Evolutionary conservation across 345 rosid genomes (phyloP).

Genomic region (Arabidopsis suecica): DNA sequence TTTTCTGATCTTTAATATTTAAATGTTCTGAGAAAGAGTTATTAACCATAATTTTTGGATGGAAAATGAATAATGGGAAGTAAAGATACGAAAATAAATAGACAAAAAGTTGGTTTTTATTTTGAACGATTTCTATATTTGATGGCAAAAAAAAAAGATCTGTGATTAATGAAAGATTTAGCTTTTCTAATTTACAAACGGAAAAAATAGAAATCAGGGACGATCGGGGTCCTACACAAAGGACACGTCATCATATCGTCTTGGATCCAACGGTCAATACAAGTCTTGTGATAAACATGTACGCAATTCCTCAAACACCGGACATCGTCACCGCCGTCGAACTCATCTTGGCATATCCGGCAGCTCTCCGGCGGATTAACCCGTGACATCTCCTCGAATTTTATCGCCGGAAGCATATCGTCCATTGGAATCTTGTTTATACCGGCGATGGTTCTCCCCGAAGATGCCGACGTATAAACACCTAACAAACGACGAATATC

Average conservation of each 20-base stretch:
- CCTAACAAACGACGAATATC: slow-evolving; percentile 19
- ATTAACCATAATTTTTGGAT: neutral
- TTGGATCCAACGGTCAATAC: slow-evolving; percentile 94
- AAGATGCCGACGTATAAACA: slow-evolving; percentile 9
- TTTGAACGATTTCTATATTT: neutral
- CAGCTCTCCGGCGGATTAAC: slow-evolving; percentile 62
- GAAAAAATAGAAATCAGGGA: slow-evolving; percentile 58
- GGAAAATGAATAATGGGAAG: neutral
- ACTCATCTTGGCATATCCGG: slow-evolving; percentile 79
- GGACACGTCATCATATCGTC: slow-evolving; percentile 77
- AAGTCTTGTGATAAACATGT: slow-evolving; percentile 76
- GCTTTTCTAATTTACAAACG: slow-evolving; percentile 21
- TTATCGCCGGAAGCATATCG: slow-evolving; percentile 68
- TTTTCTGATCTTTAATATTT: neutral
- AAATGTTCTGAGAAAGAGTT: neutral
- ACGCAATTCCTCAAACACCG: slow-evolving; percentile 76
- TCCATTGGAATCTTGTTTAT: slow-evolving; percentile 42
- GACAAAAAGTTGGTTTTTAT: neutral
- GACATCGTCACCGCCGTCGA: slow-evolving; percentile 66
- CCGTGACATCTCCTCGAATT: slow-evolving; percentile 44
- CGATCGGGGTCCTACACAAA: slow-evolving; percentile 74
- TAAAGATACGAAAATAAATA: neutral
- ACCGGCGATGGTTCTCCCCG: neutral
- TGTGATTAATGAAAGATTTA: neutral
- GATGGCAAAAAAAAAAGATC: neutral